Conservation (phyloP, 176 grass and related monocot species). For the Carex pumila region DNA sequence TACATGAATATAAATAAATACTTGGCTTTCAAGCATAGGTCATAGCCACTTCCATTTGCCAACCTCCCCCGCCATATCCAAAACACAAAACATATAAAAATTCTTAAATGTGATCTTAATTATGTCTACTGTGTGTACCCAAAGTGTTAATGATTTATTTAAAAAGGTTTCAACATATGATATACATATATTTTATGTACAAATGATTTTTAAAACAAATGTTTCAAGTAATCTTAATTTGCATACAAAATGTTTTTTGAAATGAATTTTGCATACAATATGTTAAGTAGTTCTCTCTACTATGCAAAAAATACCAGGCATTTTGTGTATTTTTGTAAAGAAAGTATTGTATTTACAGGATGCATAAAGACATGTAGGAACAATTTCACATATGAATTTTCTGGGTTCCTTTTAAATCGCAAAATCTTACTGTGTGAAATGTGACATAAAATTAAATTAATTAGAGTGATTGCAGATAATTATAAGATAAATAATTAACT, state of each 20-base stretch:
- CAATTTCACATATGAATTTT: neutral
- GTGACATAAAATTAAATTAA: too few species aligned
- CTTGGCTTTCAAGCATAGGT: conserved; percentile 21
- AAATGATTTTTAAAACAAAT: too few species aligned
- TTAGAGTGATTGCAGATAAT: neutral
- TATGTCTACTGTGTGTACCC: neutral
- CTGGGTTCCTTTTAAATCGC: too few species aligned
- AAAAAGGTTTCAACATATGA: too few species aligned
- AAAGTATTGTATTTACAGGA: too few species aligned
- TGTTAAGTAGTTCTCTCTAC: neutral
- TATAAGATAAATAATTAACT: neutral
- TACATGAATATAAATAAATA: neutral
- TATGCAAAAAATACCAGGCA: neutral
- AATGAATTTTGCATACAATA: neutral
- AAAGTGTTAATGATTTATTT: too few species aligned
- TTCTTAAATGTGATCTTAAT: neutral
- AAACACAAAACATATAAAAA: neutral
- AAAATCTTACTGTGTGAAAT: too few species aligned
- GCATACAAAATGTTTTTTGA: neutral
- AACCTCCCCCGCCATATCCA: neutral
- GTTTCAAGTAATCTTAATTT: neutral
- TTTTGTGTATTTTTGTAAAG: neutral
- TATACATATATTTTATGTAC: too few species aligned
- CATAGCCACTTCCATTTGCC: neutral
- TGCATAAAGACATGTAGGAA: too few species aligned